A percentile compares a stretch with the other conserved stretches of the same genome.
Conservation (phyloP, 2,329 filamentous ascomycete species). For the Chaetothyriales sp. region DNA sequence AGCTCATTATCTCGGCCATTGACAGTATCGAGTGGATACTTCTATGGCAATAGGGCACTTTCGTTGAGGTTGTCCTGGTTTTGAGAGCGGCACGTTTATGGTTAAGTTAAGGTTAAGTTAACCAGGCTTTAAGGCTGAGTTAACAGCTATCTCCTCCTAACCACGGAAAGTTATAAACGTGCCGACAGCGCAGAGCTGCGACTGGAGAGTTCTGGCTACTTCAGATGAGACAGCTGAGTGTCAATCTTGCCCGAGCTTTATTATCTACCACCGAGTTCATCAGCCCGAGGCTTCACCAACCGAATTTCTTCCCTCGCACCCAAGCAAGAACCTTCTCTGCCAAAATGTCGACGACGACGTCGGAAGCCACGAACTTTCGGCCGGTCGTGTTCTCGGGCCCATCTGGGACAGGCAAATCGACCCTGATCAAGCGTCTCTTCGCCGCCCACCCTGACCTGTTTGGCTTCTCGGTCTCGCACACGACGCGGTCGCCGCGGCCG, state of each 20-base stretch:
- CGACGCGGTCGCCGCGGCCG: constrained; percentile 59
- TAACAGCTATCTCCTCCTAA: neutral
- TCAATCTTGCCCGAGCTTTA: neutral
- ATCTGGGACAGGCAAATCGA: constrained; percentile 29
- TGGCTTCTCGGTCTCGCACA: constrained; percentile 44
- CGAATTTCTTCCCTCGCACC: neutral
- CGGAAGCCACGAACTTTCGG: constrained; percentile 11
- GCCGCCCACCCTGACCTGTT: constrained; percentile 28
- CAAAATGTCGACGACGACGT: constrained; percentile 9
- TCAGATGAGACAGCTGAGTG: neutral
- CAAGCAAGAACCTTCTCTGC: neutral
- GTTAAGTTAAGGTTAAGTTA: neutral
- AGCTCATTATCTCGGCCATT: neutral
- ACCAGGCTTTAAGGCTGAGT: no score
- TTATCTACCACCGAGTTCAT: neutral
- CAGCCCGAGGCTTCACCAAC: neutral
- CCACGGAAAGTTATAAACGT: neutral
- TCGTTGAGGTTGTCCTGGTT: neutral
- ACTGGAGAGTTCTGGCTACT: neutral
- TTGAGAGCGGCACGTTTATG: neutral
- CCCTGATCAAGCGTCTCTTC: constrained; percentile 29
- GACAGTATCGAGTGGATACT: neutral
- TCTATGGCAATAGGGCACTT: neutral
- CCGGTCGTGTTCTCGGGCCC: constrained; percentile 29
- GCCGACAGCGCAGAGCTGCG: no score